phyloP scores from a whole-genome alignment of 164 flowering plant genomes.

The Tetracentron sinense region DNA sequence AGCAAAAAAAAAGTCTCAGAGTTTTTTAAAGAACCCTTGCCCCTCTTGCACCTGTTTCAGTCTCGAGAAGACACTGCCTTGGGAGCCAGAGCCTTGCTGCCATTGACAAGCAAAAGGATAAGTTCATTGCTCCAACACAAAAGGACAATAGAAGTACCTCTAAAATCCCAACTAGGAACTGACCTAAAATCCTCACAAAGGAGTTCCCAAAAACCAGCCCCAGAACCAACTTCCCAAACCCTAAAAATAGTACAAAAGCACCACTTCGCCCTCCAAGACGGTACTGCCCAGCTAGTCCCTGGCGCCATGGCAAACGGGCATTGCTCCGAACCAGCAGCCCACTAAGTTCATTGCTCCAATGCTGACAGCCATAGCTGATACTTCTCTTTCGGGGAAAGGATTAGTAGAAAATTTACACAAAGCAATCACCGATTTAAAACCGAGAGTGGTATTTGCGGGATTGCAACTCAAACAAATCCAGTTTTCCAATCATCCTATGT shows the following conservation, averaged over 20 bases:
- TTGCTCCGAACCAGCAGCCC: conserved; percentile 90
- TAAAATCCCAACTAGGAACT: conserved; percentile 71
- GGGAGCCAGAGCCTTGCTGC: too few species aligned
- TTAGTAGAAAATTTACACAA: conserved; percentile 74
- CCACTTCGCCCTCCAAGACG: conserved; percentile 79
- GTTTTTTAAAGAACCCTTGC: too few species aligned
- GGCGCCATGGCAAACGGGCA: conserved; percentile 88
- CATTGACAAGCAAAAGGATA: too few species aligned
- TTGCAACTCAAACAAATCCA: conserved; percentile 68
- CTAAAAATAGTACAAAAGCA: conserved; percentile 56
- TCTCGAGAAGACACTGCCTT: too few species aligned
- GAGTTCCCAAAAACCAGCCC: conserved; percentile 75
- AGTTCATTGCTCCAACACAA: too few species aligned
- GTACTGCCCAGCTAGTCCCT: conserved; percentile 89
- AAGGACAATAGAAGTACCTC: too few species aligned
- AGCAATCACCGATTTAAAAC: conserved; percentile 80
- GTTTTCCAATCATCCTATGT: conserved; percentile 75
- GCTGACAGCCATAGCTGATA: conserved; percentile 55
- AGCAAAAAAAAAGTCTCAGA: too few species aligned
- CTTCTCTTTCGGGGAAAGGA: conserved; percentile 59
- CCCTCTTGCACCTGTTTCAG: too few species aligned
- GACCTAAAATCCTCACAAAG: conserved; percentile 55
- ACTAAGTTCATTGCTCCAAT: conserved; percentile 79
- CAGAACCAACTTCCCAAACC: conserved; percentile 57
- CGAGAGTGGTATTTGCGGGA: conserved; percentile 82